Base-by-base conservation (phyloP, 2,329 filamentous ascomycete genomes). In the Cladophialophora immunda region DNA sequence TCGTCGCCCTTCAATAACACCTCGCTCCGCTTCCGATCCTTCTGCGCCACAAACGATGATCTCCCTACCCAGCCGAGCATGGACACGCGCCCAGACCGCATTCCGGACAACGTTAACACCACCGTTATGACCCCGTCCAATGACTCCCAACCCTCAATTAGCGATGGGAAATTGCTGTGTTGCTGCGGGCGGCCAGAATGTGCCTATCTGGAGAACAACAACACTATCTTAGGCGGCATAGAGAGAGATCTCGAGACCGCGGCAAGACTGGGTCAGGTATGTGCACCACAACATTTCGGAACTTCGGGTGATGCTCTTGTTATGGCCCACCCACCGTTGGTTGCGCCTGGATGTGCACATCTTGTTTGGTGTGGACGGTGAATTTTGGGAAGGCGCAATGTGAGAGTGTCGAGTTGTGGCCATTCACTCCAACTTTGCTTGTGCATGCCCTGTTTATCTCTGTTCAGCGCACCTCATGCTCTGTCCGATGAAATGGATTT, bases 181-280 rank as follows among this genome's bases (percentile, higher is more conserved):
- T 99, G 94, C 81, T 99, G 94, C 81, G 94, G 93, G 64, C 89
- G 88, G 71, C 77, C 84, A 69, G 89, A 93, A 74, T 98, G 94
- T 79, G 86, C 89, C 72, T 92, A 91, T 77, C 85, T 97, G 69
- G 88, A 87, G 78, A 90, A 94, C 80, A 97, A 94, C 80, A 90
- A 89, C 78, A 85, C 86, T 54, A 85, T 93, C 69, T 84, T 98
- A 55, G 89, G 92, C 73, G 90, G 87, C 68, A 85, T 98, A 71
- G 94, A 98, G 80, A 91, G 90, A 74, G 92, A 97, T 81, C 91
- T 97, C 62, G 89, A 90, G 74, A 92, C 88, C 60, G 95, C 95
- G 47, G 95, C 93, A 57, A 87, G 91, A 77, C 86, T 97, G 74
- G 95, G 95, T 71, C 92, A 97, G 91, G 94, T 97, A 90, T 77